Evolutionary conservation across 306 rosid species (phyloP).

Genomic region (Dalbergia cultrata): DNA sequence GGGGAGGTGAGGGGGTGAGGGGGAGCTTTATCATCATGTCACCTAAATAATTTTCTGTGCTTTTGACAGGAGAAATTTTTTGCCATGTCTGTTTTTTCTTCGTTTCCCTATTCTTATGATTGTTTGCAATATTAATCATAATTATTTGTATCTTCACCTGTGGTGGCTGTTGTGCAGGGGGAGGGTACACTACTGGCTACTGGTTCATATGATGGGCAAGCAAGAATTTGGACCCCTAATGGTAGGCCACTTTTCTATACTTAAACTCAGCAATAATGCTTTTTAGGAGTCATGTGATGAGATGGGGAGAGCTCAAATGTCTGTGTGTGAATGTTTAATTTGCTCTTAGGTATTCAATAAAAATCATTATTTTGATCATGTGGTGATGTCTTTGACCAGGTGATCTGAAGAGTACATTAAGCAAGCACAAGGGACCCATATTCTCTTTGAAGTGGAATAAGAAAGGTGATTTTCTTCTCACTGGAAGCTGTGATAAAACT

Average conservation of each 20-base stretch:
- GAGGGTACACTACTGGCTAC: conserved; percentile 86
- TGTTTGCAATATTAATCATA: neutral
- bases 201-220: conserved; percentile 86
- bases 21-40: conserved; percentile 9
- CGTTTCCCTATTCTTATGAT: neutral
- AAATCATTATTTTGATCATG: neutral
- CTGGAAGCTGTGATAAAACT: conserved; percentile 86
- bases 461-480: conserved; percentile 85
- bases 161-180: conserved; percentile 48
- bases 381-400: conserved; percentile 58
- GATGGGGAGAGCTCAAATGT: conserved; percentile 26
- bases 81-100: neutral
- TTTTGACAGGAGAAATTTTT: neutral
- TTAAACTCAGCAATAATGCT: neutral
- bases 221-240: conserved; percentile 77
- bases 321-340: neutral
- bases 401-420: conserved; percentile 72
- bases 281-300: neutral
- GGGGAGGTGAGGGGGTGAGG: neutral
- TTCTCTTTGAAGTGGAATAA: conserved; percentile 86
- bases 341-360: neutral
- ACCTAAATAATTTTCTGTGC: neutral
- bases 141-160: neutral
- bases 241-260: conserved; percentile 52
- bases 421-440: conserved; percentile 81